Evolutionary conservation across 371 early-diverging fungal species (phyloP), one percentile per base, ranked within the genome.

Genomic region (Dinochytrium kinnereticum): DNA sequence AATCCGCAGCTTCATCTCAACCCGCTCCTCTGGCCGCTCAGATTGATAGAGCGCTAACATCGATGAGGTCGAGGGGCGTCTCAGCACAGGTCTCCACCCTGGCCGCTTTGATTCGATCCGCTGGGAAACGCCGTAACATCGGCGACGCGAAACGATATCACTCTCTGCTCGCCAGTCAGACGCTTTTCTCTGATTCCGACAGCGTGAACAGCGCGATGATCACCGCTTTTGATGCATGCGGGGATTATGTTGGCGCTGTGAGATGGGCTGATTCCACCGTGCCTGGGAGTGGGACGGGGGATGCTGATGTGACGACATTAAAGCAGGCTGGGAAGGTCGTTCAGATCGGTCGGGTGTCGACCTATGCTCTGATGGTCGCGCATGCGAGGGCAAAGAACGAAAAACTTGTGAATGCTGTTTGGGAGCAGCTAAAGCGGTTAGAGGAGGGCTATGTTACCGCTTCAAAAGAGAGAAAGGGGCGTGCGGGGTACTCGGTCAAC

Each of bases 381-480:
- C 81, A 88, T 49, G 77, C 80, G 0, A 77, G 51, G 21, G 33
- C 37, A 7, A 79, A 80, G 10, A 72, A 80, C 61, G 31, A 77
- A 19, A 72, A 71, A 2, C 73, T 65, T 0, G 79, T 85, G 0
- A 33, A 83, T 0, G 59, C 71, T 21, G 57, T 86, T 1, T 83
- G 82, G 34, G 64, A 77, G 19, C 82, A 86, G 7, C 74, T 88
- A 79, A 49, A 55, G 0, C 59, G 77, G 2, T 31, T 76, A 10
- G 76, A 76, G 36, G 50, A 40, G 33, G 51, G 61, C 39, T 67
- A 72, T 1, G 24, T 59, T 40, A 30, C n/a, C 19, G 50, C 51
- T 2, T 17, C 3, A n/a, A 40, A 26, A 21, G 69, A 65, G 59
- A 3, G n/a, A 1, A 61, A 31, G 53, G 19, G 10, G 2, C 7